phyloP scores from a whole-genome alignment of 2,329 filamentous ascomycete genomes.

The Chaetomium strumarium region DNA sequence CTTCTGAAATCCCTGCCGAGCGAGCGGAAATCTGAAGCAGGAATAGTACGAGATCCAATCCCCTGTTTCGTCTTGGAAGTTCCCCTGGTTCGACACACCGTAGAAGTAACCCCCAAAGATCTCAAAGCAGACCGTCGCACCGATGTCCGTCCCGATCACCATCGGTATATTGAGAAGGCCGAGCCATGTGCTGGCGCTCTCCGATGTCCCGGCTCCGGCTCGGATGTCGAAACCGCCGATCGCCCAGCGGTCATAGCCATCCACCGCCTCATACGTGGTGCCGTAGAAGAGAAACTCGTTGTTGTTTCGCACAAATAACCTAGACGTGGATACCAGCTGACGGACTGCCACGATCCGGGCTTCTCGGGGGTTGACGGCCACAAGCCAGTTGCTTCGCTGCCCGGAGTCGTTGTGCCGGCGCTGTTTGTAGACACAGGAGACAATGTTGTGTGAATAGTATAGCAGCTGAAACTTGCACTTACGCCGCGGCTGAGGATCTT shows the following conservation, averaged over 20 bases:
- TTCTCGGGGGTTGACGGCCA: conserved; percentile 42
- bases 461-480: conserved; percentile 48
- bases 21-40: conserved; percentile 57
- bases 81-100: conserved; percentile 60
- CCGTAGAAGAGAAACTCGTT: conserved; percentile 58
- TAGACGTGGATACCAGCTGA: conserved; percentile 41
- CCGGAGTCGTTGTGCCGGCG: conserved; percentile 22
- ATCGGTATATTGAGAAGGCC: conserved; percentile 48
- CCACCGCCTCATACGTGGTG: conserved; percentile 50
- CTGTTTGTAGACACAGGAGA: conserved; percentile 52
- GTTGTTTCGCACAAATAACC: conserved; percentile 64
- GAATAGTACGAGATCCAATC: conserved; percentile 66
- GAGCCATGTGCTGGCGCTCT: conserved; percentile 29
- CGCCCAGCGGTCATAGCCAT: conserved; percentile 58
- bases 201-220: conserved; percentile 16
- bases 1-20: conserved; percentile 34
- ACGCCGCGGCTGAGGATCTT: conserved; percentile 29
- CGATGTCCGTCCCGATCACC: conserved; percentile 59
- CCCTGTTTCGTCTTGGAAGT: conserved; percentile 55
- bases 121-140: conserved; percentile 65
- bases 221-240: conserved; percentile 48
- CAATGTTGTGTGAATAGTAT: conserved; percentile 50
- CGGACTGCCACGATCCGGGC: conserved; percentile 37
- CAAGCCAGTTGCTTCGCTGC: conserved; percentile 40
- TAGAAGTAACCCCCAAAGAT: conserved; percentile 63